A percentile compares a stretch with the other conserved stretches of the same genome.
phyloP scores from a whole-genome alignment of 257 asterid species.

The Solanum stenotomum region DNA sequence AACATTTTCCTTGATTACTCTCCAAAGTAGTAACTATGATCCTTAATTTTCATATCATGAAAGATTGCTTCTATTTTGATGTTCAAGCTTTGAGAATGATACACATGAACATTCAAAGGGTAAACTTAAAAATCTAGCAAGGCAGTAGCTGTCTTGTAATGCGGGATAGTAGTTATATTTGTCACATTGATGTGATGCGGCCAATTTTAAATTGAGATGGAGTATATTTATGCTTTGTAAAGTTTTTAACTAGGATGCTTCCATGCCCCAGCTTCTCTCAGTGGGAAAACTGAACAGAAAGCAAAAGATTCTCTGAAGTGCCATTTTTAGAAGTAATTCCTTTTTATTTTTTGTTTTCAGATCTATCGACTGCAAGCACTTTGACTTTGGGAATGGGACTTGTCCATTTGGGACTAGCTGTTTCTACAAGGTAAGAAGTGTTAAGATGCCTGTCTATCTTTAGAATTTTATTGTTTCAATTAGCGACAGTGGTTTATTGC shows the following conservation, averaged over 20 bases:
- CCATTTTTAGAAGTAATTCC: neutral
- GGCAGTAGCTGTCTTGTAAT: neutral
- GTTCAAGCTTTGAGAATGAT: neutral
- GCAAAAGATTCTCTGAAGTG: neutral
- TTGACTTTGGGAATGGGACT: slow-evolving; percentile 86
- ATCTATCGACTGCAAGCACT: slow-evolving; percentile 96
- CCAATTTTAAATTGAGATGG: neutral
- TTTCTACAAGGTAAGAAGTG: slow-evolving; percentile 70
- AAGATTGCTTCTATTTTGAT: neutral
- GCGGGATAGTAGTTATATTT: neutral
- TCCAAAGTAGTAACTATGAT: neutral
- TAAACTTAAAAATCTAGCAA: neutral
- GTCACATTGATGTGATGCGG: neutral
- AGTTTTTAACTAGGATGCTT: neutral
- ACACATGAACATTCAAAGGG: neutral
- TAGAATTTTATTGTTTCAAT: neutral
- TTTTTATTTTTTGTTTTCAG: slow-evolving; percentile 26
- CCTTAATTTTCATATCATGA: neutral
- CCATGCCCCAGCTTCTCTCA: neutral
- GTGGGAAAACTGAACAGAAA: neutral
- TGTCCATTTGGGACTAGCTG: slow-evolving; percentile 98
- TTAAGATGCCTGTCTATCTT: neutral
- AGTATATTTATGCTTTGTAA: neutral
- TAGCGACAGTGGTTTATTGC: neutral
- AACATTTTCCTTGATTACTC: neutral